A percentile compares a stretch with the other conserved stretches of the same genome.
Evolutionary conservation across 805 yeast genomes (phyloP).

Genomic region (Starmerella sp.): DNA sequence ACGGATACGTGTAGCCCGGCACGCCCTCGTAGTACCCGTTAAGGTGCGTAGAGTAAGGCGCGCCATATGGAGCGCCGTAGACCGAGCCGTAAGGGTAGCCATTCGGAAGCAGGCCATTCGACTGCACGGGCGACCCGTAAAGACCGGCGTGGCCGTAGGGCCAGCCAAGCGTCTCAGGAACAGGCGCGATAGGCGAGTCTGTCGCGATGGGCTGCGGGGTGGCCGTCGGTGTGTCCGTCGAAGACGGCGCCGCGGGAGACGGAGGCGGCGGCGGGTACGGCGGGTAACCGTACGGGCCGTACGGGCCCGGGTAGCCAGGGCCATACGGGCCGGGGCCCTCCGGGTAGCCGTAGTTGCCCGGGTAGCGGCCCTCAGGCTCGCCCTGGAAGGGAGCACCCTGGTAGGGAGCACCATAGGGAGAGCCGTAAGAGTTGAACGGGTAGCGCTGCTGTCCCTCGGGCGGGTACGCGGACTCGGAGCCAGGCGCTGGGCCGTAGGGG

Average conservation of each 20-base stretch:
- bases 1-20: not conserved
- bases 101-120: not conserved
- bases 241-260: not conserved
- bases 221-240: not conserved
- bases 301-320: not conserved
- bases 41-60: not conserved
- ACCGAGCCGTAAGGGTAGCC: not conserved
- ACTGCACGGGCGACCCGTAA: not conserved
- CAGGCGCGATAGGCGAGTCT: not conserved
- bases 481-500: not conserved
- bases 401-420: not conserved
- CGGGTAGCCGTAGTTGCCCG: not conserved
- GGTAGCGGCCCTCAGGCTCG: not conserved
- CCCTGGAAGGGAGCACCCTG: not conserved
- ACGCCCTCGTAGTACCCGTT: not conserved
- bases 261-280: not conserved
- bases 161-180: not conserved
- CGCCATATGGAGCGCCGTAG: not conserved
- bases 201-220: not conserved
- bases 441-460: not conserved
- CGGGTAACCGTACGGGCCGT: not conserved
- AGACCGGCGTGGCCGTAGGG: too few species aligned
- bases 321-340: not conserved
- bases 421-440: constrained; percentile 5
- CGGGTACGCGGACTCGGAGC: not conserved